phyloP scores from a whole-genome alignment of 179 eudicot genomes.

The Pouteria campechiana region DNA sequence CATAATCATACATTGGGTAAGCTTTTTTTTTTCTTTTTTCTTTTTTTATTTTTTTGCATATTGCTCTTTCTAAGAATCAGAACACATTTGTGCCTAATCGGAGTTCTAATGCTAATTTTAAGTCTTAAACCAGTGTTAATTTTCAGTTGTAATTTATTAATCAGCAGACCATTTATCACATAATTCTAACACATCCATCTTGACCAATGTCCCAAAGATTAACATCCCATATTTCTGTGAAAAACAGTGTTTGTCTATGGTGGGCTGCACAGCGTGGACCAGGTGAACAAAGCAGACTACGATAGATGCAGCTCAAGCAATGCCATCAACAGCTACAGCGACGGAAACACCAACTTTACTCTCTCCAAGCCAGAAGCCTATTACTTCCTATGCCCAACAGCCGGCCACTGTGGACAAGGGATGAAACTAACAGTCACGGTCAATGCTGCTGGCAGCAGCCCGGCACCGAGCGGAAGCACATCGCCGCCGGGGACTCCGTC shows the following conservation, averaged over 20 bases:
- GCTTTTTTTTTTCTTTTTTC: too few species aligned
- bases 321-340: constrained; percentile 1
- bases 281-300: constrained; percentile 14
- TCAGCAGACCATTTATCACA: too few species aligned
- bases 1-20: too few species aligned
- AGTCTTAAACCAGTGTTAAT: too few species aligned
- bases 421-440: constrained; percentile 18
- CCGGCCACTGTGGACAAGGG: constrained; percentile 14
- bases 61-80: too few species aligned
- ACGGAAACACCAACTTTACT: constrained; percentile 9
- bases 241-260: constrained; percentile 14
- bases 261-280: constrained; percentile 9
- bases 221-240: too few species aligned
- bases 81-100: too few species aligned
- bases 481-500: background rate
- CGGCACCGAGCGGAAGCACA: background rate
- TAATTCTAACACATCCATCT: too few species aligned
- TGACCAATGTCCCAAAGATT: too few species aligned
- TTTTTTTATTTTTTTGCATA: too few species aligned
- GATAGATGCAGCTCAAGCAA: constrained; percentile 8
- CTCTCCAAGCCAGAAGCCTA: constrained; percentile 6
- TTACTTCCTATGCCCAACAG: constrained; percentile 17
- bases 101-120: too few species aligned
- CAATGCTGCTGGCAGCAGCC: background rate
- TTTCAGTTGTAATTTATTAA: too few species aligned